A percentile compares a stretch with the other conserved stretches of the same genome.
Evolutionary conservation across 306 rosid species (phyloP).

Genomic region (Lablab purpureus): DNA sequence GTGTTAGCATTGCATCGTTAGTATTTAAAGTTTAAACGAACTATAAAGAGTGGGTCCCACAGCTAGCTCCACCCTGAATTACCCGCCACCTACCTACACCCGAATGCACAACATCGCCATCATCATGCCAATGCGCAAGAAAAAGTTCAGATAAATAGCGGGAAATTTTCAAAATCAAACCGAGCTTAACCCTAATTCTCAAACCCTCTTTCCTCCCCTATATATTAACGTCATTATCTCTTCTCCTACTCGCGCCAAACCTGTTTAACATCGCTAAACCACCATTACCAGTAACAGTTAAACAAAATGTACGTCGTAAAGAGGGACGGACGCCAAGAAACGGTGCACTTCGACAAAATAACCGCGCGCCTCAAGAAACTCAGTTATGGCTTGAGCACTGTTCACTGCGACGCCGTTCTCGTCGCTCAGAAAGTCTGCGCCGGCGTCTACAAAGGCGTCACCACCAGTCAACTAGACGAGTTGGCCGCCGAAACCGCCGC

Average conservation of each 20-base stretch:
- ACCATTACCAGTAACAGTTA: background rate
- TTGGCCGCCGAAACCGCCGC: slow-evolving; percentile 98
- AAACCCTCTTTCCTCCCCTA: slow-evolving; percentile 2
- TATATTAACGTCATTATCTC: background rate
- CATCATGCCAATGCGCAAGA: background rate
- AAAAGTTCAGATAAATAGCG: slow-evolving; percentile 25
- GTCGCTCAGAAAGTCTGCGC: slow-evolving; percentile 96
- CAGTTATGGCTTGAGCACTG: slow-evolving; percentile 84
- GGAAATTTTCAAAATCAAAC: slow-evolving; percentile 34
- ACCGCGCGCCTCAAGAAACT: slow-evolving; percentile 92
- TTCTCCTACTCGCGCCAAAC: slow-evolving; percentile 33
- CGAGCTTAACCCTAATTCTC: slow-evolving; percentile 25
- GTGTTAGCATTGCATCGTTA: background rate
- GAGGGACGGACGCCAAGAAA: slow-evolving; percentile 90
- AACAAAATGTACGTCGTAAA: slow-evolving; percentile 78
- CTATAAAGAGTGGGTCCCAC: background rate
- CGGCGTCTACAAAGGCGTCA: slow-evolving; percentile 93
- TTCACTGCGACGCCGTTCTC: slow-evolving; percentile 88
- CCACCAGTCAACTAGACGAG: slow-evolving; percentile 95
- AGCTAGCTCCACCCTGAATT: slow-evolving; percentile 16
- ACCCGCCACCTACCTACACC: slow-evolving; percentile 21
- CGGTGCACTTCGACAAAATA: slow-evolving; percentile 94
- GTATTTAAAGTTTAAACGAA: background rate
- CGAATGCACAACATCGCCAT: background rate
- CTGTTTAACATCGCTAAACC: slow-evolving; percentile 34